These are phyloP conservation scores for Pelagophyceae sp. DNA, from an alignment of 352 stramenopile species.

Conservation along the genomic window DNA sequence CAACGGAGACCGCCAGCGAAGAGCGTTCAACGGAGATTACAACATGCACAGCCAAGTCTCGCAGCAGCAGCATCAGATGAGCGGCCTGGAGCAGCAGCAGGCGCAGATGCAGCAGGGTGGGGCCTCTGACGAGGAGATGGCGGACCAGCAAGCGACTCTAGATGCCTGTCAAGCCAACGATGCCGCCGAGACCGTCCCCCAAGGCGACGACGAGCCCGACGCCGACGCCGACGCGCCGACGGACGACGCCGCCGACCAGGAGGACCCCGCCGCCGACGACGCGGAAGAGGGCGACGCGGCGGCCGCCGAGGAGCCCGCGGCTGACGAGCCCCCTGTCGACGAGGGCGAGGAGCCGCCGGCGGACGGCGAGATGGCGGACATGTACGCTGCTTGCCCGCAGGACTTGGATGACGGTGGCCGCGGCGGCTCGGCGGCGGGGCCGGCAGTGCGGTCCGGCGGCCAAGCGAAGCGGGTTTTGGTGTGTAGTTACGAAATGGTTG, in stretches of 20 bases:
- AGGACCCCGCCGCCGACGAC: not conserved
- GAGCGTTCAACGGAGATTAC: not conserved
- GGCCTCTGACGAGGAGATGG: too few relatives aligned
- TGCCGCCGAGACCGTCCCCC: not conserved
- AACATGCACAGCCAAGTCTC: not conserved
- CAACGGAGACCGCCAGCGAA: not conserved
- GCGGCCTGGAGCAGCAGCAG: too few relatives aligned
- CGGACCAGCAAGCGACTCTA: not conserved
- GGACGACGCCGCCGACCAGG: not conserved
- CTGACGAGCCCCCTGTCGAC: not conserved
- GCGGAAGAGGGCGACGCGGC: not conserved
- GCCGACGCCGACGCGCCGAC: too few relatives aligned
- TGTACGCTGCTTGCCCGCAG: conserved; percentile 17
- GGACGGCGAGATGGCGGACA: not conserved
- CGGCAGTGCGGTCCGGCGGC: not conserved
- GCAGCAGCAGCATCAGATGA: too few relatives aligned
- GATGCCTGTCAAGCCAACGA: not conserved
- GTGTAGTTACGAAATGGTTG: not conserved
- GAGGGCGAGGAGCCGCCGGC: not conserved
- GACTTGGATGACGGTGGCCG: conserved; percentile 14
- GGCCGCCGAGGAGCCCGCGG: too few relatives aligned
- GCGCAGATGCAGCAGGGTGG: too few relatives aligned
- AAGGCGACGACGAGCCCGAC: not conserved
- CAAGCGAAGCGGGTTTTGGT: not conserved
- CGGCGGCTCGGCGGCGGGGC: not conserved